Conservation (phyloP, 306 rosid species). For the Erythrophleum fordii region DNA sequence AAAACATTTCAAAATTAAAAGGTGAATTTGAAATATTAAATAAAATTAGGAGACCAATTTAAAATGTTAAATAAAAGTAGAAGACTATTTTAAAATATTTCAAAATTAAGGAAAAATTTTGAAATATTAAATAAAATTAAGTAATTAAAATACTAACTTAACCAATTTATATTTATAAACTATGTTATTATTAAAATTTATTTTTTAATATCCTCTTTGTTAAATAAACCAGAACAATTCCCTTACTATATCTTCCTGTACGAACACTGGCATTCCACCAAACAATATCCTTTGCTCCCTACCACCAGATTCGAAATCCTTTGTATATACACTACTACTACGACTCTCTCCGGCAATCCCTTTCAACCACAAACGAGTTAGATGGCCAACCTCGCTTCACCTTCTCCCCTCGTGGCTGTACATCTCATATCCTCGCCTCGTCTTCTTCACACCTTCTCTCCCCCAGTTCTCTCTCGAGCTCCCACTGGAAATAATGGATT, state of each 20-base stretch:
- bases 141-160: too few relatives aligned
- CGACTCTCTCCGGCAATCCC: background rate
- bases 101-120: too few relatives aligned
- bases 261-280: background rate
- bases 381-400: constrained; percentile 37
- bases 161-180: too few relatives aligned
- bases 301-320: background rate
- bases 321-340: background rate
- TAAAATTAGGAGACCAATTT: too few relatives aligned
- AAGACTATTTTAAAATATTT: too few relatives aligned
- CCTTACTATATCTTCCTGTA: background rate
- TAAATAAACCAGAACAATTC: too few relatives aligned
- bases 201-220: too few relatives aligned
- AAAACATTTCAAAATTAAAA: too few relatives aligned
- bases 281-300: background rate
- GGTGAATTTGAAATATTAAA: too few relatives aligned
- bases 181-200: too few relatives aligned
- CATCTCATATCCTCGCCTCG: background rate
- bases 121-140: too few relatives aligned
- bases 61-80: too few relatives aligned
- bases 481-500: background rate
- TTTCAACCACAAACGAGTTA: background rate
- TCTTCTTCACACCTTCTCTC: background rate
- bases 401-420: background rate
- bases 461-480: background rate